A percentile compares a stretch with the other conserved stretches of the same genome.
phyloP scores from a whole-genome alignment of 345 rosid species.

The Ricinus communis region DNA sequence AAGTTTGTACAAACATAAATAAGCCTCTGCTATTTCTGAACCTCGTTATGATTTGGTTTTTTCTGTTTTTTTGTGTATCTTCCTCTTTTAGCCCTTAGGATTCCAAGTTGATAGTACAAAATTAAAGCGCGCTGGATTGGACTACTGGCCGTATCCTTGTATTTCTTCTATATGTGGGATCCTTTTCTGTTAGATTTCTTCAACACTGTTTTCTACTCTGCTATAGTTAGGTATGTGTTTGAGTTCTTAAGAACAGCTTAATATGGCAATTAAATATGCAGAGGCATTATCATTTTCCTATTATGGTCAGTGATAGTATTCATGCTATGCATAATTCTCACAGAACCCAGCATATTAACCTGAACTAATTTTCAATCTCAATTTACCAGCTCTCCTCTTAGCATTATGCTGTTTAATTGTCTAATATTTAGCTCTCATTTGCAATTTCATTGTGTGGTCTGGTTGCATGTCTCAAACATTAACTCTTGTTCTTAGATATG shows the following conservation, averaged over 20 bases:
- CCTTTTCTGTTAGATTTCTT: slow-evolving; percentile 1
- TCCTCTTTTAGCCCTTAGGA: slow-evolving; percentile 74
- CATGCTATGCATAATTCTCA: not conserved
- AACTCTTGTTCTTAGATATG: slow-evolving; percentile 50
- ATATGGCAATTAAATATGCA: not conserved
- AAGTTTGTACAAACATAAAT: slow-evolving; percentile 2
- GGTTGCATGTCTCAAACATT: slow-evolving; percentile 33
- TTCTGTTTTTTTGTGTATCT: slow-evolving; percentile 15
- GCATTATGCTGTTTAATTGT: slow-evolving; percentile 1
- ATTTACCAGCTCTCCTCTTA: not conserved
- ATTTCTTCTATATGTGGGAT: slow-evolving; percentile 10
- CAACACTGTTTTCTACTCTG: not conserved
- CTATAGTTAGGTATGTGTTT: not conserved
- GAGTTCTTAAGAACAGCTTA: slow-evolving; percentile 10
- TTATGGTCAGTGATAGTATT: not conserved
- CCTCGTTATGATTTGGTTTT: not conserved
- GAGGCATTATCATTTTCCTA: not conserved
- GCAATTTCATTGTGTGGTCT: not conserved
- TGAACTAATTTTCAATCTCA: not conserved
- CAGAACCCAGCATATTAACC: not conserved
- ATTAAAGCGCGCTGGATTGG: slow-evolving; percentile 93
- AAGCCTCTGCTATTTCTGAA: not conserved
- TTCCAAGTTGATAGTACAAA: slow-evolving; percentile 81
- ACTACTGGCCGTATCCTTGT: slow-evolving; percentile 96
- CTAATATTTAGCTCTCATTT: not conserved